Percentiles rank a stretch among this genome's conserved stretches.
phyloP scores from a whole-genome alignment of 2,329 filamentous ascomycete species.

The Trichoderma sp. region DNA sequence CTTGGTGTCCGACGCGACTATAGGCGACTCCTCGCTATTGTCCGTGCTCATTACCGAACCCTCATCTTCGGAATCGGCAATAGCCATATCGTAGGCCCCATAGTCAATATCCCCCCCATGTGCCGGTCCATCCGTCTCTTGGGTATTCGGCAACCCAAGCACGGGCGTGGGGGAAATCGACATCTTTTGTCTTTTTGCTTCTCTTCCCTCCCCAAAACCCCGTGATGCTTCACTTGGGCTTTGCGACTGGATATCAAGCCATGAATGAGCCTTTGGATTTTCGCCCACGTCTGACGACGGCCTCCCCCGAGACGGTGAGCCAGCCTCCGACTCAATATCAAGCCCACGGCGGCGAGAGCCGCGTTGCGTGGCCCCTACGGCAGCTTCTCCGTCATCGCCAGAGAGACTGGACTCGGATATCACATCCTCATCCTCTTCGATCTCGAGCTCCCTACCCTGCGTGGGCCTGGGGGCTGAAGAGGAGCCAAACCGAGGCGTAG shows the following conservation, averaged over 20 bases:
- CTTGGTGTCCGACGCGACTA: not conserved
- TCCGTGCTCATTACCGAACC: not conserved
- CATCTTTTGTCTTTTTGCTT: slow-evolving; percentile 35
- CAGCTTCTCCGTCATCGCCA: slow-evolving; percentile 16
- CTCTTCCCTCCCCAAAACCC: slow-evolving; percentile 16
- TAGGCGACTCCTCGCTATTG: not conserved
- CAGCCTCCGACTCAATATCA: slow-evolving; percentile 35
- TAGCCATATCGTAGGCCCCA: not conserved
- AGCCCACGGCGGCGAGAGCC: slow-evolving; percentile 33
- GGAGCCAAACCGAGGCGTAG: slow-evolving; percentile 44
- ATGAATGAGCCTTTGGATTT: not conserved
- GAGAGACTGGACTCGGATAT: slow-evolving; percentile 22
- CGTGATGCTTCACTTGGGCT: not conserved
- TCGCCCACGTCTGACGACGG: not conserved
- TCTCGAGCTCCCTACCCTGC: slow-evolving; percentile 33
- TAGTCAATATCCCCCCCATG: not conserved
- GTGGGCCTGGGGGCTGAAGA: slow-evolving; percentile 37
- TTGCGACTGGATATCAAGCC: slow-evolving; percentile 14
- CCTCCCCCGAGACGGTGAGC: slow-evolving; percentile 27
- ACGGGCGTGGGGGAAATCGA: slow-evolving; percentile 34
- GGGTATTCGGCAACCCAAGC: slow-evolving; percentile 18
- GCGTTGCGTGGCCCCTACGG: slow-evolving; percentile 20
- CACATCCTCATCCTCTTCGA: slow-evolving; percentile 34
- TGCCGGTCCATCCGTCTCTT: not conserved
- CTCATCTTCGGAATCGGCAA: not conserved